Percentiles rank a stretch among this genome's conserved stretches.
Evolutionary conservation across 2,329 filamentous ascomycete genomes (phyloP).

Genomic region (Phialophora expanda): DNA sequence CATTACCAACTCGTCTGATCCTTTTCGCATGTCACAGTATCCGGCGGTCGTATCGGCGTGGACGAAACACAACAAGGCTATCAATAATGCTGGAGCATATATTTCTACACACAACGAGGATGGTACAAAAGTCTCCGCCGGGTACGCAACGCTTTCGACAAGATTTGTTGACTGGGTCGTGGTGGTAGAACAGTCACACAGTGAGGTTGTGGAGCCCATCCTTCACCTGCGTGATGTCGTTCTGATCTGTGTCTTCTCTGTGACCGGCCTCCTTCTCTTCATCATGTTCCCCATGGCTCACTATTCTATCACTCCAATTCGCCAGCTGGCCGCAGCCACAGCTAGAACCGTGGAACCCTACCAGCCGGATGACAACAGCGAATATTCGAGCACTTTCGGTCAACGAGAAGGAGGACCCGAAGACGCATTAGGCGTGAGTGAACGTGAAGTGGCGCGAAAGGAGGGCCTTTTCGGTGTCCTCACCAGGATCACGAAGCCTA

Average conservation of each 20-base stretch:
- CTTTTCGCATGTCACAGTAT: slow-evolving; percentile 67
- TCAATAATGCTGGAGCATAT: slow-evolving; percentile 71
- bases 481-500: slow-evolving; percentile 28
- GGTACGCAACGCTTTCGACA: slow-evolving; percentile 73
- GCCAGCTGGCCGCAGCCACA: slow-evolving; percentile 75
- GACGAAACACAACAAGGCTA: slow-evolving; percentile 53
- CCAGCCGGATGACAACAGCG: slow-evolving; percentile 46
- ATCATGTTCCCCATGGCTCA: slow-evolving; percentile 80
- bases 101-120: slow-evolving; percentile 77
- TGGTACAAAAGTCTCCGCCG: slow-evolving; percentile 72
- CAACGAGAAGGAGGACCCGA: slow-evolving; percentile 47
- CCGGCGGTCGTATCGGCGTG: slow-evolving; percentile 68
- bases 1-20: slow-evolving; percentile 45
- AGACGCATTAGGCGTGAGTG: slow-evolving; percentile 50
- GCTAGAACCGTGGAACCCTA: slow-evolving; percentile 70
- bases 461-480: slow-evolving; percentile 35
- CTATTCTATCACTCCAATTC: slow-evolving; percentile 78
- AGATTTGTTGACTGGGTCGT: slow-evolving; percentile 80
- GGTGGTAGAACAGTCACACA: slow-evolving; percentile 74
- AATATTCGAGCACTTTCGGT: slow-evolving; percentile 44
- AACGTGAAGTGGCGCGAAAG: slow-evolving; percentile 50
- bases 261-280: slow-evolving; percentile 72
- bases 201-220: slow-evolving; percentile 79
- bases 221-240: slow-evolving; percentile 76
- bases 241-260: slow-evolving; percentile 83